These are phyloP conservation scores for Exophiala bonariae DNA, from an alignment of 2,329 filamentous ascomycete species.

Conservation along the genomic window DNA sequence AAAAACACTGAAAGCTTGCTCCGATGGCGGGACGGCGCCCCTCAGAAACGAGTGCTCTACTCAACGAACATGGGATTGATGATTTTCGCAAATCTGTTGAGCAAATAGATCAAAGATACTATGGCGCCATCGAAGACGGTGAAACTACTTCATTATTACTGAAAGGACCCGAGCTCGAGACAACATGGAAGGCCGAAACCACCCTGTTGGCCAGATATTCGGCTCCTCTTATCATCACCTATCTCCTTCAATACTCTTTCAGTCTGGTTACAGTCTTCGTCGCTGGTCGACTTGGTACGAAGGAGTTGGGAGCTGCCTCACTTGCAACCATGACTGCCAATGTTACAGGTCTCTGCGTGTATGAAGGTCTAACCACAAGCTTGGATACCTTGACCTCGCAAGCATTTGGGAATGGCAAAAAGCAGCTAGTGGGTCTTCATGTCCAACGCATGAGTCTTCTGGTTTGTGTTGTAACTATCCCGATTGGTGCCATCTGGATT, in stretches of 20 bases:
- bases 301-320: constrained; percentile 61
- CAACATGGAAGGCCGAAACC: constrained; percentile 26
- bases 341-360: constrained; percentile 69
- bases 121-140: constrained; percentile 15
- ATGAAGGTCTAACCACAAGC: constrained; percentile 74
- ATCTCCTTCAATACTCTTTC: constrained; percentile 46
- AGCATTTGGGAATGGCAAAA: constrained; percentile 80
- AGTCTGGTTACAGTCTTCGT: constrained; percentile 70
- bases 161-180: constrained; percentile 17
- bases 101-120: constrained; percentile 16
- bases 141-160: constrained; percentile 11
- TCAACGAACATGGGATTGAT: constrained; percentile 24
- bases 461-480: constrained; percentile 64
- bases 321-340: constrained; percentile 69
- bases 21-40: constrained; percentile 21
- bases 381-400: constrained; percentile 87
- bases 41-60: constrained; percentile 24
- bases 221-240: constrained; percentile 27
- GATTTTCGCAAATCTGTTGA: constrained; percentile 20
- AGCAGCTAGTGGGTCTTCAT: constrained; percentile 75
- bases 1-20: too few species aligned
- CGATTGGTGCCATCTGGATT: constrained; percentile 66
- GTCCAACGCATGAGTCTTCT: constrained; percentile 73
- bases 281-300: constrained; percentile 66
- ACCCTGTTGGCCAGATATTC: constrained; percentile 25